phyloP scores from a whole-genome alignment of 2,329 filamentous ascomycete genomes.

The Bipolaris bicolor region DNA sequence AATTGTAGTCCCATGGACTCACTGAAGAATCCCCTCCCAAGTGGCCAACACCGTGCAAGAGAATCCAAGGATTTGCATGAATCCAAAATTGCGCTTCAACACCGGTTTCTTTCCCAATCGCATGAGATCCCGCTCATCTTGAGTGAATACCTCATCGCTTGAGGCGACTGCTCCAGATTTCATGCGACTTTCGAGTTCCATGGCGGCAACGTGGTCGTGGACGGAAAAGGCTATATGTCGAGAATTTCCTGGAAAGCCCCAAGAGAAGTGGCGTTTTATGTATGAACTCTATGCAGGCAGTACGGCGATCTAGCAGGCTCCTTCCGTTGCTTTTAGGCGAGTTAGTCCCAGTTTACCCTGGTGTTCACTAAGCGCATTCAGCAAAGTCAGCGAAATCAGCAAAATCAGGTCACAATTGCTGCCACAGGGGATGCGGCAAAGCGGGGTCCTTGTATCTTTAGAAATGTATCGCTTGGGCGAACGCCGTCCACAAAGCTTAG shows the following conservation, averaged over 20 bases:
- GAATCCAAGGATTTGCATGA: constrained; percentile 17
- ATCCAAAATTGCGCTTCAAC: constrained; percentile 18
- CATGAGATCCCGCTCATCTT: constrained; percentile 7
- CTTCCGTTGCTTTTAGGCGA: no score
- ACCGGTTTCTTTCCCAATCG: constrained; percentile 19
- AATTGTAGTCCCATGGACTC: background rate
- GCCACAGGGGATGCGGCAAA: no score
- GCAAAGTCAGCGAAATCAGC: no score
- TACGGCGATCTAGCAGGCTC: no score
- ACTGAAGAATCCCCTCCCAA: constrained; percentile 13
- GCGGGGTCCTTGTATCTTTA: no score
- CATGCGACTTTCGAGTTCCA: constrained; percentile 2
- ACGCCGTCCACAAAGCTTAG: no score
- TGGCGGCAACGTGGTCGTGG: background rate
- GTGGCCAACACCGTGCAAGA: constrained; percentile 10
- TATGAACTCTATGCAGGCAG: no score
- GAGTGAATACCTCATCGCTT: background rate
- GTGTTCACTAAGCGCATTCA: no score
- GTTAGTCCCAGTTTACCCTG: no score
- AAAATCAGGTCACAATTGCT: no score
- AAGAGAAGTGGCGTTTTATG: no score
- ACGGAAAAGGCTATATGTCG: background rate
- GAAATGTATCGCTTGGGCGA: no score
- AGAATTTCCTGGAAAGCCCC: background rate
- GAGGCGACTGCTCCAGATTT: constrained; percentile 2